These are phyloP conservation scores for Imleria badia DNA, from an alignment of 768 basidiomycete genomes.

Conservation along the genomic window DNA sequence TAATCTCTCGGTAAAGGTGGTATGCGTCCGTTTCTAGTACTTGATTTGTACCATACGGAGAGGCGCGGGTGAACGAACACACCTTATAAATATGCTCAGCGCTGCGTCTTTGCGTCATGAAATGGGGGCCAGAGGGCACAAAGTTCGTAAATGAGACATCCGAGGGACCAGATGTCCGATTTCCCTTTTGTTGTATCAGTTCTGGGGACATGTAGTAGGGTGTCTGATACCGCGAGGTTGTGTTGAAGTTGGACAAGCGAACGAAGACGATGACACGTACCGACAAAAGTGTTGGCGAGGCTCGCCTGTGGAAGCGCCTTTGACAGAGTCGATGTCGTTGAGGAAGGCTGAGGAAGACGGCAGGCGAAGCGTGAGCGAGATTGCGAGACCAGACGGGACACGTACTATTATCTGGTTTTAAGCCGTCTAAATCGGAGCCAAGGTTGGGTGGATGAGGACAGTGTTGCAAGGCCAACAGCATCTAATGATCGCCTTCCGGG, in stretches of 20 bases:
- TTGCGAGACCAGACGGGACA: too few relatives aligned
- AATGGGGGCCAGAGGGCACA: constrained; percentile 94
- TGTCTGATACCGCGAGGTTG: constrained; percentile 54
- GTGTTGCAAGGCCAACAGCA: constrained; percentile 83
- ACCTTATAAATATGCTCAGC: constrained; percentile 80
- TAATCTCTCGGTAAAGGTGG: constrained; percentile 87
- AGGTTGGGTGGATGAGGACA: constrained; percentile 78
- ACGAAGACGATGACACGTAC: constrained; percentile 45
- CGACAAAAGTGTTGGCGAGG: constrained; percentile 96
- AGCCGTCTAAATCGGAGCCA: constrained; percentile 39
- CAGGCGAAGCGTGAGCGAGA: too few relatives aligned
- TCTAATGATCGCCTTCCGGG: constrained; percentile 89
- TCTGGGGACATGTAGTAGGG: constrained; percentile 99
- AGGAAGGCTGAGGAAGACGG: constrained; percentile 73
- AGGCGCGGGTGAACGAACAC: constrained; percentile 32
- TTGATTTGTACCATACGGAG: background rate
- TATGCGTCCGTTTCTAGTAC: constrained; percentile 59
- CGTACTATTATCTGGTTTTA: constrained; percentile 99
- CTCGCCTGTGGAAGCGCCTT: constrained; percentile 85
- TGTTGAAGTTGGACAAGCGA: background rate
- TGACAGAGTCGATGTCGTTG: constrained; percentile 84
- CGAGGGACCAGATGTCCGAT: constrained; percentile 98
- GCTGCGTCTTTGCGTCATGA: constrained; percentile 90
- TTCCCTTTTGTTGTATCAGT: constrained; percentile 95
- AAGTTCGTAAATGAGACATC: constrained; percentile 94